These are phyloP conservation scores for Inga oerstediana DNA, from an alignment of 306 rosid genomes.

Conservation along the genomic window DNA sequence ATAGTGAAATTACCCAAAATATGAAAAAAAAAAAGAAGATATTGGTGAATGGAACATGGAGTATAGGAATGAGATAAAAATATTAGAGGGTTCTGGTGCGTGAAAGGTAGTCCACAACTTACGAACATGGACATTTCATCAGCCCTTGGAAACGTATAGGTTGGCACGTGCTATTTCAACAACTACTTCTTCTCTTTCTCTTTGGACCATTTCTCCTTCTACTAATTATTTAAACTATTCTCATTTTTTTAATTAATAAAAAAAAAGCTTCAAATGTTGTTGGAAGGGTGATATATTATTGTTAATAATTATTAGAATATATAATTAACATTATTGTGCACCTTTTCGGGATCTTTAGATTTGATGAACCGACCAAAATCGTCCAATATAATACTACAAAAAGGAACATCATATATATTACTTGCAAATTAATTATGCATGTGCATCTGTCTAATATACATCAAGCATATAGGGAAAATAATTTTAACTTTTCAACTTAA, in stretches of 20 bases:
- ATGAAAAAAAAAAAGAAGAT: background rate
- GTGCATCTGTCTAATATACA: background rate
- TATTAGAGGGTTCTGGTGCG: background rate
- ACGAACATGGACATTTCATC: slow-evolving; percentile 29
- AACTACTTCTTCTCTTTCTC: background rate
- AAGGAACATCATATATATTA: no score
- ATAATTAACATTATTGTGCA: background rate
- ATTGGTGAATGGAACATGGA: background rate
- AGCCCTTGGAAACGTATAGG: slow-evolving; percentile 21
- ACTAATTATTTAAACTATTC: no score
- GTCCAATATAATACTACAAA: no score
- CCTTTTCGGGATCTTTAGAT: no score
- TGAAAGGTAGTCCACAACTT: slow-evolving; percentile 33
- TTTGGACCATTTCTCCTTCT: background rate
- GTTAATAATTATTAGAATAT: no score
- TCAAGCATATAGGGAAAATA: background rate
- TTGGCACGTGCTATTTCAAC: background rate
- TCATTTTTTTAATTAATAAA: no score
- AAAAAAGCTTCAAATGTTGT: no score
- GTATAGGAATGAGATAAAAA: background rate
- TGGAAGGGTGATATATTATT: no score
- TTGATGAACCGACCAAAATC: no score
- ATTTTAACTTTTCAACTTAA: no score
- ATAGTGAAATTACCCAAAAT: background rate
- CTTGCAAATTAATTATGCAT: no score